phyloP scores from a whole-genome alignment of 2,329 filamentous ascomycete genomes.

The Apiospora marii region DNA sequence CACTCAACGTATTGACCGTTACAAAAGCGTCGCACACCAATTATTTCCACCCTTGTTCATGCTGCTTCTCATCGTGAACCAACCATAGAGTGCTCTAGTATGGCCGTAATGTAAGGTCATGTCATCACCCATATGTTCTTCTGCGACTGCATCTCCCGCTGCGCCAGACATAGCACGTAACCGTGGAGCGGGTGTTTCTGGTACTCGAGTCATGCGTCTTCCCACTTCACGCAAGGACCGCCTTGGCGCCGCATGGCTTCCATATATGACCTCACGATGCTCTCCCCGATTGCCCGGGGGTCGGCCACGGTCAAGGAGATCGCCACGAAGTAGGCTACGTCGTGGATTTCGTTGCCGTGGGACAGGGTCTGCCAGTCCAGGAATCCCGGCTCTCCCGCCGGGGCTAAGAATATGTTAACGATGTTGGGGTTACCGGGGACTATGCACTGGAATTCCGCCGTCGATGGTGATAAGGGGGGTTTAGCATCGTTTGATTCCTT shows the following conservation, averaged over 20 bases:
- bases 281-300: not conserved
- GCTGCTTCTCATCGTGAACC: not conserved
- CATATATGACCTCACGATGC: not conserved
- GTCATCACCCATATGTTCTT: not conserved
- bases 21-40: not conserved
- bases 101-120: not conserved
- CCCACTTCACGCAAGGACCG: not conserved
- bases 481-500: not conserved
- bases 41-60: not conserved
- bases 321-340: not conserved
- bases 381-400: not conserved
- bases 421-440: not conserved
- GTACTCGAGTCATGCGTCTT: not conserved
- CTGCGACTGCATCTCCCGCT: not conserved
- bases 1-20: too few species aligned
- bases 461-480: not conserved
- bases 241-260: not conserved
- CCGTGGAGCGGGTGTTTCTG: not conserved
- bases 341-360: not conserved
- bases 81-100: not conserved
- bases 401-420: not conserved
- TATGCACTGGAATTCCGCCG: not conserved
- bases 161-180: not conserved
- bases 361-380: not conserved
- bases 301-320: not conserved